Evolutionary conservation across 1,284 basidiomycete genomes (phyloP).

Genomic region (Chiua sp.): DNA sequence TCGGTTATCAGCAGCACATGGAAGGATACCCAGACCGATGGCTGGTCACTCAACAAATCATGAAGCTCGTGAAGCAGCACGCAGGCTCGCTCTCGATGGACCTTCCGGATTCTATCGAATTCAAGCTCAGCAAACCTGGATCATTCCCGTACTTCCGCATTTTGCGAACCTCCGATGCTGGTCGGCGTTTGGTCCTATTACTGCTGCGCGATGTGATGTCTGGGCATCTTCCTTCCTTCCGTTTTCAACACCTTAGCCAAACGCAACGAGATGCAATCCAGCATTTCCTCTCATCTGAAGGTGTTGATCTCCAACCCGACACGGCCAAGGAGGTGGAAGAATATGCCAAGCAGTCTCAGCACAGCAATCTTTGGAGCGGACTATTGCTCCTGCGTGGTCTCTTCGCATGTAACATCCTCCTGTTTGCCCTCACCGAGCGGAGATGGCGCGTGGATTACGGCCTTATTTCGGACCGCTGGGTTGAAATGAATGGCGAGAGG

Average conservation of each 20-base stretch:
- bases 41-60: slow-evolving; percentile 17
- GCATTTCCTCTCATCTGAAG: background rate
- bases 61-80: slow-evolving; percentile 28
- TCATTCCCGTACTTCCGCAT: background rate
- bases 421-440: background rate
- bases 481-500: background rate
- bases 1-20: slow-evolving; percentile 42
- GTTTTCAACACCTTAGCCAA: background rate
- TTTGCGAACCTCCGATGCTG: background rate
- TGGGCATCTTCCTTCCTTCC: background rate
- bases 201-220: background rate
- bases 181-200: background rate
- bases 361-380: background rate
- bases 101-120: slow-evolving; percentile 15
- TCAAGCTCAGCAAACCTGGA: background rate
- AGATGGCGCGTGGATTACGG: background rate
- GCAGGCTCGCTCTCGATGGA: slow-evolving; percentile 1
- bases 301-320: background rate
- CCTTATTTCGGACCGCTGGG: background rate
- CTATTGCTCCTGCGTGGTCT: background rate
- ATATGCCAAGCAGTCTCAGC: background rate
- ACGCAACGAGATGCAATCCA: background rate
- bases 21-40: slow-evolving; percentile 50
- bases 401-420: background rate
- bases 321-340: background rate